Percentiles rank a stretch among this genome's conserved stretches.
Conservation (phyloP, 805 yeast genomes). For the Lachancea fermentati region DNA sequence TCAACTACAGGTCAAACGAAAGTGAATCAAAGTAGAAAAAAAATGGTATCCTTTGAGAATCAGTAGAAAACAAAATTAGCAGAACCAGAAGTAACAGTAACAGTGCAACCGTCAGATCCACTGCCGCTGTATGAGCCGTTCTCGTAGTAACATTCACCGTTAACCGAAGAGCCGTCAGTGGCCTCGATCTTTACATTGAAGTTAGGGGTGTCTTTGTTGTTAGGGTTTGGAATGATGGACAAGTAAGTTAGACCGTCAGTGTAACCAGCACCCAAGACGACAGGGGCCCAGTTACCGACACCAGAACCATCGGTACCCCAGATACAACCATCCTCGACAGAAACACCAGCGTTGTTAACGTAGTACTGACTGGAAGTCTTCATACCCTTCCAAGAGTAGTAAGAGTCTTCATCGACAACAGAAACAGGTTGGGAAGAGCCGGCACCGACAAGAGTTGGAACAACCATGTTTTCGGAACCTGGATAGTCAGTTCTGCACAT, state of each 20-base stretch:
- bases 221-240: conserved; percentile 93
- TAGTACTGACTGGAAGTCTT: conserved; percentile 93
- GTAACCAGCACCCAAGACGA: conserved; percentile 89
- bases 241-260: conserved; percentile 67
- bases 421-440: conserved; percentile 64
- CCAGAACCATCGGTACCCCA: conserved; percentile 83
- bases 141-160: conserved; percentile 76
- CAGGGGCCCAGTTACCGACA: conserved; percentile 98
- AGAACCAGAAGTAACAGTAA: conserved; percentile 52
- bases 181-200: conserved; percentile 77
- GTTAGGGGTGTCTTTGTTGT: conserved; percentile 64
- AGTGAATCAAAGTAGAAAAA: conserved; percentile 3
- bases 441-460: conserved; percentile 77
- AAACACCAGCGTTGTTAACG: conserved; percentile 94
- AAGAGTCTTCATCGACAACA: conserved; percentile 70
- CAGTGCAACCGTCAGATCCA: conserved; percentile 76
- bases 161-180: conserved; percentile 50
- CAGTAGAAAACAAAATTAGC: conserved; percentile 57
- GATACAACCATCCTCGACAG: conserved; percentile 83
- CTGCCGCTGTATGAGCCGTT: conserved; percentile 67
- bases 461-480: conserved; percentile 97
- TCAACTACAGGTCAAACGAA: not conserved
- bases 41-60: conserved; percentile 2
- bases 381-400: conserved; percentile 78
- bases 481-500: conserved; percentile 99